These are phyloP conservation scores for Nakazawaea pomicola DNA, from an alignment of 805 yeast genomes.

Conservation along the genomic window DNA sequence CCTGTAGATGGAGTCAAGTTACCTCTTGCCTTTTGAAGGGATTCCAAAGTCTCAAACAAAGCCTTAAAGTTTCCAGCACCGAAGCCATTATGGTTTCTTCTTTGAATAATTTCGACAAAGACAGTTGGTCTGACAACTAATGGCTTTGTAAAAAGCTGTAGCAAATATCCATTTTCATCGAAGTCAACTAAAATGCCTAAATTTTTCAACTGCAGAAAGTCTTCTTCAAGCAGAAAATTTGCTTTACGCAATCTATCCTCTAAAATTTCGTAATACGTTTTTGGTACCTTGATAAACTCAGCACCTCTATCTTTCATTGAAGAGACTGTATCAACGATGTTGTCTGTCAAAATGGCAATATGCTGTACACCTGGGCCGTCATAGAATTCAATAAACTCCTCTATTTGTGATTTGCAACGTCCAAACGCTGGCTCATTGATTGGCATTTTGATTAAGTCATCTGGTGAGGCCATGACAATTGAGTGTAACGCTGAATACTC, in stretches of 20 bases:
- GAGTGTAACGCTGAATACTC: slow-evolving; percentile 66
- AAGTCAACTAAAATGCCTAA: slow-evolving; percentile 68
- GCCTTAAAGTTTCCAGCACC: slow-evolving; percentile 89
- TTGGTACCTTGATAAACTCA: slow-evolving; percentile 61
- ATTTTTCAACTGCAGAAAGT: slow-evolving; percentile 41
- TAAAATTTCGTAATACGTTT: slow-evolving; percentile 50
- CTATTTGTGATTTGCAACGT: slow-evolving; percentile 65
- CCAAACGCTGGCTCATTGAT: slow-evolving; percentile 81
- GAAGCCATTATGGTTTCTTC: slow-evolving; percentile 77
- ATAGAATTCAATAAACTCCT: slow-evolving; percentile 71
- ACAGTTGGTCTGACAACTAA: slow-evolving; percentile 75
- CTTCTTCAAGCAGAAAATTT: slow-evolving; percentile 44
- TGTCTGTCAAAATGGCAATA: slow-evolving; percentile 60
- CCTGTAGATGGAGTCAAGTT: slow-evolving; percentile 32
- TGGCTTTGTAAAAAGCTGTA: slow-evolving; percentile 79
- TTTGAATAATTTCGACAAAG: slow-evolving; percentile 76
- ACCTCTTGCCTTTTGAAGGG: slow-evolving; percentile 70
- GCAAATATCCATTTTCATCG: slow-evolving; percentile 69
- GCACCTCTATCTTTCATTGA: slow-evolving; percentile 58
- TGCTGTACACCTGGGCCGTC: slow-evolving; percentile 87
- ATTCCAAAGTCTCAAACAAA: slow-evolving; percentile 72
- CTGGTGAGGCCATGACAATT: slow-evolving; percentile 68
- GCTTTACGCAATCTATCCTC: slow-evolving; percentile 38
- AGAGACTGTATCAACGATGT: slow-evolving; percentile 54
- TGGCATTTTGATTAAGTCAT: slow-evolving; percentile 70